Conservation (phyloP, 805 yeast species). For the Nakazawaea sp. region DNA sequence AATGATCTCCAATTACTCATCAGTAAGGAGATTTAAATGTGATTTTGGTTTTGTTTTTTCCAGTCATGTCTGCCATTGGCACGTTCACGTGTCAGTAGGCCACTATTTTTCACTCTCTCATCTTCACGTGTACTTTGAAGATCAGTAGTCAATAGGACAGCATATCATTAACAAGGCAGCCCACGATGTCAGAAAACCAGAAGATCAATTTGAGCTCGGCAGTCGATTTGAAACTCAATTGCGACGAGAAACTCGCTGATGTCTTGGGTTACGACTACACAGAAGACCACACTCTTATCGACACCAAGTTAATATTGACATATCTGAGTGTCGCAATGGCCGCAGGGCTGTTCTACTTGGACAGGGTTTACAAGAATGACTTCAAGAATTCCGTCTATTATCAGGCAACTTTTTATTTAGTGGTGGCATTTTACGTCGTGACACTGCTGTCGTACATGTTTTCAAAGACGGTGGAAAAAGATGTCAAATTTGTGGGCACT, state of each 20-base stretch:
- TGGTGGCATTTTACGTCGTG: conserved; percentile 30
- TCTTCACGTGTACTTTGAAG: no score
- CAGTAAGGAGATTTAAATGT: no score
- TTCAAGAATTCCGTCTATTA: conserved; percentile 32
- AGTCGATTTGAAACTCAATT: conserved; percentile 37
- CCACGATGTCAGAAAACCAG: conserved; percentile 8
- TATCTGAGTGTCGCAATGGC: conserved; percentile 38
- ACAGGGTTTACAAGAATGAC: conserved; percentile 35
- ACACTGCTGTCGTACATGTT: conserved; percentile 29
- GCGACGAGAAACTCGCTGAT: conserved; percentile 40
- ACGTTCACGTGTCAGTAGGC: no score
- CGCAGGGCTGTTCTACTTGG: conserved; percentile 38
- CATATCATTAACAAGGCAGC: background rate
- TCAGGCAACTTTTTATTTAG: conserved; percentile 26
- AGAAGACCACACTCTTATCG: conserved; percentile 38
- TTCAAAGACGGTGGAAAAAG: conserved; percentile 28
- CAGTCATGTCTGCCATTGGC: no score
- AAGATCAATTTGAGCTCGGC: conserved; percentile 34
- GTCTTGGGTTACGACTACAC: conserved; percentile 37
- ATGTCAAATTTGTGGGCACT: conserved; percentile 40
- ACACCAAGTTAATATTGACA: conserved; percentile 43
- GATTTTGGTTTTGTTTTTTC: no score
- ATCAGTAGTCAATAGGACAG: no score
- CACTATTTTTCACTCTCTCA: no score
- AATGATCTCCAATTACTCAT: no score